phyloP scores from a whole-genome alignment of 1,284 basidiomycete species.

The Papiliotrema fonsecae region DNA sequence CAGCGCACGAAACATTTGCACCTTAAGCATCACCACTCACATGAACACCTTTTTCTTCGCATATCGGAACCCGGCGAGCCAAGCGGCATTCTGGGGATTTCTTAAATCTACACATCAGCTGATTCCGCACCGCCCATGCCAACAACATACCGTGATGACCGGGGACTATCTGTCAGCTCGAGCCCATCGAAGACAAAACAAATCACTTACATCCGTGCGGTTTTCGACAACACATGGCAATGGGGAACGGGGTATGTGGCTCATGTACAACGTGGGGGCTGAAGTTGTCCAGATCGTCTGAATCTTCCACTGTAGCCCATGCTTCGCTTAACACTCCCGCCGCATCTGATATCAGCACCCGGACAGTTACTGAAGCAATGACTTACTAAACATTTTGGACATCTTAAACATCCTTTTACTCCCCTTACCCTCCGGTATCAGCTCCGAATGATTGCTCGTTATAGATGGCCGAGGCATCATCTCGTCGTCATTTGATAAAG shows the following conservation, averaged over 20 bases:
- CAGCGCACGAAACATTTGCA: background rate
- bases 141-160: conserved; percentile 41
- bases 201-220: conserved; percentile 56
- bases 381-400: conserved; percentile 45
- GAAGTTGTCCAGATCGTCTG: conserved; percentile 52
- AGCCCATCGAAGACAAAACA: background rate
- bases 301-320: conserved; percentile 51
- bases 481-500: background rate
- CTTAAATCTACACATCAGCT: conserved; percentile 48
- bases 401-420: conserved; percentile 44
- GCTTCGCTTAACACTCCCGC: conserved; percentile 49
- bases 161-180: conserved; percentile 25
- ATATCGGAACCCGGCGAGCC: conserved; percentile 66
- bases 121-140: background rate
- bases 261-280: conserved; percentile 57
- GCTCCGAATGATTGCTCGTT: conserved; percentile 12
- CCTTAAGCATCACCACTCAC: conserved; percentile 37
- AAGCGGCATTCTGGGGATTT: conserved; percentile 69
- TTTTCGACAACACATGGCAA: conserved; percentile 66
- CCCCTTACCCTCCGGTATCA: conserved; percentile 33
- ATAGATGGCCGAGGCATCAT: background rate
- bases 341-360: conserved; percentile 31
- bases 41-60: conserved; percentile 68
- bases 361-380: background rate
- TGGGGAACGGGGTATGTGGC: conserved; percentile 62